phyloP scores from a whole-genome alignment of 2,329 filamentous ascomycete genomes.

The Penicillium sp. region DNA sequence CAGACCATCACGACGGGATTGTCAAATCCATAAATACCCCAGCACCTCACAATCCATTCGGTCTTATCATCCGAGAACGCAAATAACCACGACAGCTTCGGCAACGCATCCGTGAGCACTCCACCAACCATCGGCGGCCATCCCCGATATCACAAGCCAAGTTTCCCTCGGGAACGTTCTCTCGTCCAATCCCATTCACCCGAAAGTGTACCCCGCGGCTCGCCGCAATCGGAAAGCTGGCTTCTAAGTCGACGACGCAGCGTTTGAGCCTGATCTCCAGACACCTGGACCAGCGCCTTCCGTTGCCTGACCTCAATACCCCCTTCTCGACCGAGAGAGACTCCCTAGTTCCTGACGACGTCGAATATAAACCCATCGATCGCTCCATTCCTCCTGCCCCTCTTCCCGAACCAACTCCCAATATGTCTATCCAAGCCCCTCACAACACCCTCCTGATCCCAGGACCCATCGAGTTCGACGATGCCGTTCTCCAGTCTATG shows the following conservation, averaged over 20 bases:
- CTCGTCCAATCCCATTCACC: conserved; percentile 12
- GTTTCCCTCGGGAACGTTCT: conserved; percentile 25
- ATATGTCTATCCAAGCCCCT: conserved; percentile 60
- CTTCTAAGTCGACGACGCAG: conserved; percentile 50
- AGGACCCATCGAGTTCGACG: conserved; percentile 96
- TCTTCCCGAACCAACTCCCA: conserved; percentile 31
- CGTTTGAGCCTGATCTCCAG: conserved; percentile 62
- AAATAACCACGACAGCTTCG: conserved; percentile 15
- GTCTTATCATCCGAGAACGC: conserved; percentile 4
- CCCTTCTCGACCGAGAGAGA: conserved; percentile 63
- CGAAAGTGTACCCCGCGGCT: conserved; percentile 30
- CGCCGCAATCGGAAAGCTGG: conserved; percentile 46
- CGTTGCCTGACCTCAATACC: conserved; percentile 62
- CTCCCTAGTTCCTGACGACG: conserved; percentile 53
- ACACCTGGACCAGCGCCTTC: conserved; percentile 57
- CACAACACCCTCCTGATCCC: conserved; percentile 86
- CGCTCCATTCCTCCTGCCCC: conserved; percentile 29
- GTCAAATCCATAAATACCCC: conserved; percentile 10
- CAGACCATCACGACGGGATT: neutral
- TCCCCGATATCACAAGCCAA: conserved; percentile 22
- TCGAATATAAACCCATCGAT: conserved; percentile 52
- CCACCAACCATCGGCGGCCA: conserved; percentile 22
- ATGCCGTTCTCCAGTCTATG: conserved; percentile 94
- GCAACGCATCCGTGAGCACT: neutral
- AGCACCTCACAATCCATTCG: neutral